phyloP scores from a whole-genome alignment of 1,139 yeast genomes.

The Candida gigantensis region DNA sequence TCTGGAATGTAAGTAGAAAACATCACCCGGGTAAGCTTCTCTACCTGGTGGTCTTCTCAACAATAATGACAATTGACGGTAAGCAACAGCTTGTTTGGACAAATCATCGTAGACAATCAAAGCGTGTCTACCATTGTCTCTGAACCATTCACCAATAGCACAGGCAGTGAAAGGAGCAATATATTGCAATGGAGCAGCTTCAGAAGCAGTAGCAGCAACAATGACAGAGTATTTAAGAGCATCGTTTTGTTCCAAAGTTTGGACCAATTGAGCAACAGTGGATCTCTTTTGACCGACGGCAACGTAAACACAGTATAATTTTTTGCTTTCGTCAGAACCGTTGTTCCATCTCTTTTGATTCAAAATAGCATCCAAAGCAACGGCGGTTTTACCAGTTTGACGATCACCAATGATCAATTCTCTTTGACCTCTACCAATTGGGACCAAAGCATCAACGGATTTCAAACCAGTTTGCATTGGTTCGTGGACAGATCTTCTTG shows the following conservation, averaged over 20 bases:
- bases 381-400: slow-evolving; percentile 99
- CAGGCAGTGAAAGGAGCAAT: slow-evolving; percentile 99
- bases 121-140: slow-evolving; percentile 99
- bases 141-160: slow-evolving; percentile 99
- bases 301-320: slow-evolving; percentile 99
- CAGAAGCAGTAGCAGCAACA: slow-evolving; percentile 99
- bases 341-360: slow-evolving; percentile 99
- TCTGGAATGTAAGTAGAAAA: slow-evolving; percentile 95
- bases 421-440: slow-evolving; percentile 99
- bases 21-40: slow-evolving; percentile 98
- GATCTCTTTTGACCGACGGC: slow-evolving; percentile 99
- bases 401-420: slow-evolving; percentile 99
- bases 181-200: slow-evolving; percentile 99
- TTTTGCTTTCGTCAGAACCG: slow-evolving; percentile 93
- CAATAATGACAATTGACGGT: slow-evolving; percentile 98
- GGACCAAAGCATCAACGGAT: slow-evolving; percentile 98
- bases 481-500: slow-evolving; percentile 97
- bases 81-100: slow-evolving; percentile 99
- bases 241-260: slow-evolving; percentile 97
- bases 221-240: slow-evolving; percentile 97
- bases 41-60: slow-evolving; percentile 98
- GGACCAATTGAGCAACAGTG: slow-evolving; percentile 98
- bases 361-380: slow-evolving; percentile 95
- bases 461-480: slow-evolving; percentile 99
- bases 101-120: slow-evolving; percentile 96